phyloP scores from a whole-genome alignment of 2,329 filamentous ascomycete genomes.

The Aspergillus bombycis region DNA sequence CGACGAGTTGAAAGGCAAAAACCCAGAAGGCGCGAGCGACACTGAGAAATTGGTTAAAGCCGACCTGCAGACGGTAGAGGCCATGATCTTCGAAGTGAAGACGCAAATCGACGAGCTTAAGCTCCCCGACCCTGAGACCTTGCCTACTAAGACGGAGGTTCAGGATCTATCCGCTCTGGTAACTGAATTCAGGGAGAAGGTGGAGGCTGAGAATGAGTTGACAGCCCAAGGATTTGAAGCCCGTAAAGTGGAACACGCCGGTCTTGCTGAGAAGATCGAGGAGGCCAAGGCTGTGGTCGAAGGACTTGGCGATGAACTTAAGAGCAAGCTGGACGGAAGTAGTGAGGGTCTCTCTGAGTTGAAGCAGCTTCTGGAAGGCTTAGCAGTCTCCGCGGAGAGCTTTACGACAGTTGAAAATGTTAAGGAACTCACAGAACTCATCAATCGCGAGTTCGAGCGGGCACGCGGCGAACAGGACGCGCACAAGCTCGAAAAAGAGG shows the following conservation, averaged over 20 bases:
- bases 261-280: constrained; percentile 74
- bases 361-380: constrained; percentile 64
- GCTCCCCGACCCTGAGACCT: constrained; percentile 68
- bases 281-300: constrained; percentile 78
- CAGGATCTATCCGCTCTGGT: constrained; percentile 70
- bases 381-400: constrained; percentile 62
- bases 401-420: constrained; percentile 61
- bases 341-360: constrained; percentile 65
- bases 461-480: constrained; percentile 78
- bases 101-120: constrained; percentile 72
- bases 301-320: constrained; percentile 76
- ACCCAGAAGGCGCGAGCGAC: constrained; percentile 51
- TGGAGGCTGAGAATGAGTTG: constrained; percentile 69
- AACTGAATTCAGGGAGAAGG: constrained; percentile 67
- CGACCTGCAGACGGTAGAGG: constrained; percentile 78
- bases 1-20: constrained; percentile 65
- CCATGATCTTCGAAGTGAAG: constrained; percentile 85
- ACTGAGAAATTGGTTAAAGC: constrained; percentile 73
- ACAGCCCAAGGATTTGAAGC: constrained; percentile 81
- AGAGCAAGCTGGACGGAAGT: constrained; percentile 75
- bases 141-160: constrained; percentile 78
- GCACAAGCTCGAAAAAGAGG: constrained; percentile 75
- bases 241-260: constrained; percentile 79
- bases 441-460: constrained; percentile 87
- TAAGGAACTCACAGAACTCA: constrained; percentile 71